Conservation (phyloP, 2,329 filamentous ascomycete genomes). For the Trichophyton simii region DNA sequence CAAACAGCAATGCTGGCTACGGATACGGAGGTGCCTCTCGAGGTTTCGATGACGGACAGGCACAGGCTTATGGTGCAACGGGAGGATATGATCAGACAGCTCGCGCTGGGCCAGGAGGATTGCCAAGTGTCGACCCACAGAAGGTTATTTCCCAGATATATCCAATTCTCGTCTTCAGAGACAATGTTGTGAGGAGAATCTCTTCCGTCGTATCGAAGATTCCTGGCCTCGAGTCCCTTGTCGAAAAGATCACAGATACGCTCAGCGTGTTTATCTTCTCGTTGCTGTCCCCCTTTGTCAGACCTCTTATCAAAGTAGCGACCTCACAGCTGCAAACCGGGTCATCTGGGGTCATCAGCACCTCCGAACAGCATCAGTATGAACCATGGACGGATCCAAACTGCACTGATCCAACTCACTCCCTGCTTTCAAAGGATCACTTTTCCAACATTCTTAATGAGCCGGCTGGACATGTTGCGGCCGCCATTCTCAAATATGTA, state of each 20-base stretch:
- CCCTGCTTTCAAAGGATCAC: slow-evolving; percentile 72
- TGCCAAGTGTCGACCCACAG: slow-evolving; percentile 63
- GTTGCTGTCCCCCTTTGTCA: slow-evolving; percentile 78
- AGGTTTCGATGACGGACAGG: slow-evolving; percentile 13
- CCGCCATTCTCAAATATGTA: slow-evolving; percentile 70
- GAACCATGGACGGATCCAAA: slow-evolving; percentile 67
- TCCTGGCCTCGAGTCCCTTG: slow-evolving; percentile 74
- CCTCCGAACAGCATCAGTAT: slow-evolving; percentile 61
- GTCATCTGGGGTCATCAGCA: slow-evolving; percentile 56
- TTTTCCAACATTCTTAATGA: slow-evolving; percentile 70
- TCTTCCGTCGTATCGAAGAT: slow-evolving; percentile 79
- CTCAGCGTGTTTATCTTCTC: slow-evolving; percentile 85
- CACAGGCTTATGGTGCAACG: slow-evolving; percentile 7
- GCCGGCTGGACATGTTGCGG: slow-evolving; percentile 60
- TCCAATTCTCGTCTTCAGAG: slow-evolving; percentile 83
- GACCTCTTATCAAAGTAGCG: slow-evolving; percentile 79
- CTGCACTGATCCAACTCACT: slow-evolving; percentile 70
- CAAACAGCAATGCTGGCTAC: slow-evolving; percentile 33
- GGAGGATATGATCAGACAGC: not conserved
- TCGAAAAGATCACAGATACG: slow-evolving; percentile 88
- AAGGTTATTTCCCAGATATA: slow-evolving; percentile 74
- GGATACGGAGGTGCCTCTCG: slow-evolving; percentile 15
- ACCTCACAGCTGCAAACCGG: slow-evolving; percentile 76
- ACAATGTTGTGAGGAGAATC: slow-evolving; percentile 83
- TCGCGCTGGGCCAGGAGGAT: not conserved